phyloP scores from a whole-genome alignment of 1,284 basidiomycete genomes.

The Puccinia novopanici region DNA sequence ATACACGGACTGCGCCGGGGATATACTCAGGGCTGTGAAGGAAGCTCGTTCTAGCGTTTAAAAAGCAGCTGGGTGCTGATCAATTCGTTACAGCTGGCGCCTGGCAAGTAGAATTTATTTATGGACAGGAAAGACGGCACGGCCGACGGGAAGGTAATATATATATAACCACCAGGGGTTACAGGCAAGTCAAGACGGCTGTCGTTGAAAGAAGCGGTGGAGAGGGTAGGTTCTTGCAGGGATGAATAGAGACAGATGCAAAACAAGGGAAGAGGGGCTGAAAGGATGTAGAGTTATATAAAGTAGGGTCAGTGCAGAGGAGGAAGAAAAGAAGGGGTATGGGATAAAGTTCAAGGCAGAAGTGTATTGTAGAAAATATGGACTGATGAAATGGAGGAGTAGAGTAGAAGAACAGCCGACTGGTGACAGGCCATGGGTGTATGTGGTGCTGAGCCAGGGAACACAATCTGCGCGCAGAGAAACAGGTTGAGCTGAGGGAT shows the following conservation, averaged over 20 bases:
- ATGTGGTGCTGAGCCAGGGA: conserved; percentile 1
- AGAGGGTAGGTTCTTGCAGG: neutral
- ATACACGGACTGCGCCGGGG: neutral
- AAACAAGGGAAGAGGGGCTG: neutral
- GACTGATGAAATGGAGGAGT: conserved; percentile 6
- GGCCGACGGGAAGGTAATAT: neutral
- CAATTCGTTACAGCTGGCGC: conserved; percentile 2
- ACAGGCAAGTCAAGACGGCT: neutral
- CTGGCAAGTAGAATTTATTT: neutral
- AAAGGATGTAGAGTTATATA: conserved; percentile 4
- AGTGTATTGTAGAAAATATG: neutral
- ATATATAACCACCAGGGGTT: neutral
- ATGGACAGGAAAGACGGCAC: neutral
- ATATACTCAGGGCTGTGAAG: conserved; percentile 5
- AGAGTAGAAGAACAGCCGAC: neutral
- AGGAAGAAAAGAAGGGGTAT: neutral
- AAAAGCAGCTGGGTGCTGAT: neutral
- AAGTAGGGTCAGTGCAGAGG: neutral
- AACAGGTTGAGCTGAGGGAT: conserved; percentile 25
- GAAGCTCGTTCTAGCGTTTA: neutral
- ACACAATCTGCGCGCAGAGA: neutral
- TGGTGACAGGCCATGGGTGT: neutral
- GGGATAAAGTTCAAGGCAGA: neutral
- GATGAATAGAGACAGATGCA: neutral
- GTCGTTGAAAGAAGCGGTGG: neutral